Conservation (phyloP, 2,329 filamentous ascomycete species). For the Sarocladium oryzae region DNA sequence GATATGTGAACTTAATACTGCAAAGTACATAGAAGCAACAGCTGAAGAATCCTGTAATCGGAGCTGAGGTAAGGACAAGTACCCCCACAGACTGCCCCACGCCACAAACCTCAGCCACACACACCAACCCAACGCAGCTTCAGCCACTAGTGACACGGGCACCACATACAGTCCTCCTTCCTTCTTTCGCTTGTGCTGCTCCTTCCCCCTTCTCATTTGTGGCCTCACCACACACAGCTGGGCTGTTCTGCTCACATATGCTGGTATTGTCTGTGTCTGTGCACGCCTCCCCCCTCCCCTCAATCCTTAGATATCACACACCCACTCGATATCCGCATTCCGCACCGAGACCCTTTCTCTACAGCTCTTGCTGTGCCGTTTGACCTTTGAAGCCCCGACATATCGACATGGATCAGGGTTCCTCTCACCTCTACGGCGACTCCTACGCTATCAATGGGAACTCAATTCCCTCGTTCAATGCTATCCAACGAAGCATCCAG, state of each 20-base stretch:
- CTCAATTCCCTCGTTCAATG: neutral
- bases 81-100: neutral
- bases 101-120: neutral
- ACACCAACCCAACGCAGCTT: neutral
- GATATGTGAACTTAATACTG: too few relatives aligned
- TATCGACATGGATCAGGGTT: constrained; percentile 9
- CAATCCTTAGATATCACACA: neutral
- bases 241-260: too few relatives aligned
- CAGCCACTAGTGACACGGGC: neutral
- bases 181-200: neutral
- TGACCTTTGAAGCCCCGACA: neutral
- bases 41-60: neutral
- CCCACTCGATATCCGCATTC: constrained; percentile 2
- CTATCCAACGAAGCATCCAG: neutral
- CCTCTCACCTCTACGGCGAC: neutral
- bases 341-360: neutral
- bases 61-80: neutral
- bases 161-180: neutral
- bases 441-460: neutral
- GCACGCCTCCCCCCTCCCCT: neutral
- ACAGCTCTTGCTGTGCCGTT: neutral
- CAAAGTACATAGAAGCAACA: neutral
- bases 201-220: neutral
- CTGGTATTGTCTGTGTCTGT: neutral
- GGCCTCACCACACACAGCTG: neutral